Base-by-base conservation (phyloP, 805 yeast genomes). In the Yarrowia bubula region DNA sequence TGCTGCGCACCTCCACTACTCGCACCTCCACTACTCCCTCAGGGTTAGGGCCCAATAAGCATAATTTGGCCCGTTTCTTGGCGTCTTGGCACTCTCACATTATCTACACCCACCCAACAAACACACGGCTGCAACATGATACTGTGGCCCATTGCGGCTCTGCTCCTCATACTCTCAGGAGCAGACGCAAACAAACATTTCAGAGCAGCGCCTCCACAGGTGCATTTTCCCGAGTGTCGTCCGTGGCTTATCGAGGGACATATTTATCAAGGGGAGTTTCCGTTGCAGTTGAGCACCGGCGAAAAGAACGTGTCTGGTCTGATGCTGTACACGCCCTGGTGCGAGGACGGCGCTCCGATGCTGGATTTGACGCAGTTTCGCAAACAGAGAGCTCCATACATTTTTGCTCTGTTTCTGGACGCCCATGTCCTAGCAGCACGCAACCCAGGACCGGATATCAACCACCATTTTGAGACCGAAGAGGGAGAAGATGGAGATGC, bases 31-130 rank as follows among this genome's bases (percentile, higher is more conserved):
- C 22, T 1, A 1, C 22, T 10, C 43, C 10, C 44, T 3, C 28
- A n/a, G 41, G 57, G 57, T 35, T 35, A 50, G 57, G 57, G 57
- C 18, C 11, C 32, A 42, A 37, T 38, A 53, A 53, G 60, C 60
- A 38, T 53, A 53, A 53, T 39, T 53, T 53, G 60, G 60, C 46
- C 60, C 60, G 60, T 53, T 53, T 53, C 60, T 53, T 53, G 60
- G 60, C 60, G 60, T 53, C 60, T 53, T 53, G 60, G 60, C 60
- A 28, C 35, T 14, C 14, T 11, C 37, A 33, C 57, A 48, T 33
- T 15, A 48, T 14, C 57, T 18, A n/a, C 11, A 38, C 7, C 35
- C 15, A n/a, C 22, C 13, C 11, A 31, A 18, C 32, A 7, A 42
- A 50, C 42, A 18, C 15, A 13, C 43, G 7, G 39, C 38, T 10